Evolutionary conservation across 768 basidiomycete species (phyloP).

Genomic region (Pleurotus salmoneostramineus): DNA sequence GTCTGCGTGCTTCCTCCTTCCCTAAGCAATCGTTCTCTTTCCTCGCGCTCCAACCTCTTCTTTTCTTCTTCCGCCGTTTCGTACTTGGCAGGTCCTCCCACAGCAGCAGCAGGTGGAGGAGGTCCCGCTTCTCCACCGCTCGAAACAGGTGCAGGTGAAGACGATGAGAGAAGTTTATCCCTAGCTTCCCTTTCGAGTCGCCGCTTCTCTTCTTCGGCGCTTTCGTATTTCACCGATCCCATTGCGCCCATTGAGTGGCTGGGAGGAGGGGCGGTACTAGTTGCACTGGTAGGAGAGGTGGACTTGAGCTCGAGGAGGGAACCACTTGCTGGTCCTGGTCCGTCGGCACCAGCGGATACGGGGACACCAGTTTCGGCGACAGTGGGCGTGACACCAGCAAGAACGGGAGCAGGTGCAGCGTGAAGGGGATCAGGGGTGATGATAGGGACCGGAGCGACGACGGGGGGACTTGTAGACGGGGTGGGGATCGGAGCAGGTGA

Average conservation of each 20-base stretch:
- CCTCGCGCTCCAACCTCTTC: slow-evolving; percentile 59
- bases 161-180: slow-evolving; percentile 2
- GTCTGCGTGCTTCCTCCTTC: slow-evolving; percentile 14
- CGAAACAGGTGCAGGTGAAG: not conserved
- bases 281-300: slow-evolving; percentile 18
- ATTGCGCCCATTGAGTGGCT: slow-evolving; percentile 20
- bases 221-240: slow-evolving; percentile 27
- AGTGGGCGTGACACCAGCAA: slow-evolving; percentile 46
- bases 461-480: slow-evolving; percentile 11
- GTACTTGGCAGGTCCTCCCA: slow-evolving; percentile 14
- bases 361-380: slow-evolving; percentile 79
- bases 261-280: not conserved
- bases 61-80: slow-evolving; percentile 66
- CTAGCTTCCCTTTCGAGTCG: slow-evolving; percentile 21
- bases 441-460: slow-evolving; percentile 15
- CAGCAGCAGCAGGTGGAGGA: slow-evolving; percentile 3
- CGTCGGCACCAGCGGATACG: slow-evolving; percentile 50
- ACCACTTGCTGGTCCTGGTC: slow-evolving; percentile 66
- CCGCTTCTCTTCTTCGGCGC: slow-evolving; percentile 49
- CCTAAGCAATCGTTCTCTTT: slow-evolving; percentile 50
- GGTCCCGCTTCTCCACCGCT: not conserved
- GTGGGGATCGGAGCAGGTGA: slow-evolving; percentile 34
- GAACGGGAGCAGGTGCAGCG: slow-evolving; percentile 13
- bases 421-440: slow-evolving; percentile 11
- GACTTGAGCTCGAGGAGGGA: slow-evolving; percentile 51